phyloP scores from a whole-genome alignment of 257 asterid genomes.

The Voacanga thouarsii region DNA sequence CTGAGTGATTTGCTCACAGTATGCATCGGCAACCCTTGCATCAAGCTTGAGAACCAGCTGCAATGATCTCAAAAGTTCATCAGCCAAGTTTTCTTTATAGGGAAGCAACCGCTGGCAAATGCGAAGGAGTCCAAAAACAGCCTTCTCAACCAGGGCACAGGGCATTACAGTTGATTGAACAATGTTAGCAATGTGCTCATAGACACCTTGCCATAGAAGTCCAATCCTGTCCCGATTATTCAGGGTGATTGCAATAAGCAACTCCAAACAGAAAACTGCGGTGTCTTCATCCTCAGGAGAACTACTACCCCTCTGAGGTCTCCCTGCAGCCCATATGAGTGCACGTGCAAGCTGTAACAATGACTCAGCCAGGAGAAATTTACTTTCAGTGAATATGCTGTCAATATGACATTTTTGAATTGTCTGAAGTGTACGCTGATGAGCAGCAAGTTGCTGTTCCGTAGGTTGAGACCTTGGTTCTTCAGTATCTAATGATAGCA shows the following conservation, averaged over 20 bases:
- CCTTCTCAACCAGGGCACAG: slow-evolving; percentile 90
- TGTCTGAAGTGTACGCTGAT: slow-evolving; percentile 92
- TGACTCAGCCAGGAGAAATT: slow-evolving; percentile 81
- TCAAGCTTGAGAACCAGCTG: slow-evolving; percentile 92
- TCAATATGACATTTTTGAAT: slow-evolving; percentile 93
- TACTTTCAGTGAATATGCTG: slow-evolving; percentile 90
- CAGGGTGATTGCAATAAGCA: slow-evolving; percentile 82
- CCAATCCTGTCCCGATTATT: slow-evolving; percentile 88
- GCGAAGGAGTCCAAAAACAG: slow-evolving; percentile 89
- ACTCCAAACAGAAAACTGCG: slow-evolving; percentile 92
- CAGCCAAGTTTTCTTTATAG: slow-evolving; percentile 83
- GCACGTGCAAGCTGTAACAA: slow-evolving; percentile 90
- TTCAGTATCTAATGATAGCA: slow-evolving; percentile 84
- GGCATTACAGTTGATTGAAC: slow-evolving; percentile 96
- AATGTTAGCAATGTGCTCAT: slow-evolving; percentile 83
- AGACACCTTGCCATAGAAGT: slow-evolving; percentile 90
- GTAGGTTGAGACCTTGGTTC: slow-evolving; percentile 96
- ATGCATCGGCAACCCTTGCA: slow-evolving; percentile 89
- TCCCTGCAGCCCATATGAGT: slow-evolving; percentile 91
- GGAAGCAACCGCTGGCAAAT: slow-evolving; percentile 91
- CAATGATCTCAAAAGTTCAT: slow-evolving; percentile 72
- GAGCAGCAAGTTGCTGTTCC: slow-evolving; percentile 95
- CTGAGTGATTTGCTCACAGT: slow-evolving; percentile 95
- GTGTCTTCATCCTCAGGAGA: slow-evolving; percentile 96
- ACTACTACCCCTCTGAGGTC: slow-evolving; percentile 80